Conservation (phyloP, 169 alveolate genomes). For the Plasmodium knowlesi region DNA sequence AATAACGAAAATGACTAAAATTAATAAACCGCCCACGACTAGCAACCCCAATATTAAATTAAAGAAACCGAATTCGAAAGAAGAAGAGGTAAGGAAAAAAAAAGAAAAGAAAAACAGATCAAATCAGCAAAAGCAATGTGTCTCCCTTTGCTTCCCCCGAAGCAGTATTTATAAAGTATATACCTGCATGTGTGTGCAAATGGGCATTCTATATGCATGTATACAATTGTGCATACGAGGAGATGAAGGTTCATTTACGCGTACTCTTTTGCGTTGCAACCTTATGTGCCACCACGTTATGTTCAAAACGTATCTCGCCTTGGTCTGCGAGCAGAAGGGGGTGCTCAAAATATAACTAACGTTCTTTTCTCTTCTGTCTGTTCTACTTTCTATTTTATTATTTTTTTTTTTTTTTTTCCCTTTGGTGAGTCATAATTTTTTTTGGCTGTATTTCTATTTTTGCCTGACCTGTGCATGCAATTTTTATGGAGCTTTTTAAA, state of each 20-base stretch:
- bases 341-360: background rate
- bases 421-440: background rate
- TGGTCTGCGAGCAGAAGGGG: background rate
- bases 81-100: slow-evolving; percentile 22
- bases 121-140: background rate
- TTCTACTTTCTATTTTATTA: background rate
- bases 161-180: background rate
- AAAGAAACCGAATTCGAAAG: slow-evolving; percentile 54
- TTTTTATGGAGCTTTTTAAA: background rate
- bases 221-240: background rate
- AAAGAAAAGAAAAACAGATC: background rate
- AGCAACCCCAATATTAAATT: slow-evolving; percentile 29
- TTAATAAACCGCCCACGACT: slow-evolving; percentile 59
- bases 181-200: background rate
- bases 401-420: background rate
- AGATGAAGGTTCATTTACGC: background rate
- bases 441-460: background rate
- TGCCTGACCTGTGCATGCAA: background rate
- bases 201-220: background rate
- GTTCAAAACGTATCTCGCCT: background rate
- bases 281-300: background rate
- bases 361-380: background rate
- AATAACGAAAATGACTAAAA: slow-evolving; percentile 39
- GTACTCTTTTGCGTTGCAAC: background rate
- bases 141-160: background rate